These are phyloP conservation scores for Schizothecium vesticola DNA, from an alignment of 495 filamentous ascomycete genomes.

Conservation along the genomic window DNA sequence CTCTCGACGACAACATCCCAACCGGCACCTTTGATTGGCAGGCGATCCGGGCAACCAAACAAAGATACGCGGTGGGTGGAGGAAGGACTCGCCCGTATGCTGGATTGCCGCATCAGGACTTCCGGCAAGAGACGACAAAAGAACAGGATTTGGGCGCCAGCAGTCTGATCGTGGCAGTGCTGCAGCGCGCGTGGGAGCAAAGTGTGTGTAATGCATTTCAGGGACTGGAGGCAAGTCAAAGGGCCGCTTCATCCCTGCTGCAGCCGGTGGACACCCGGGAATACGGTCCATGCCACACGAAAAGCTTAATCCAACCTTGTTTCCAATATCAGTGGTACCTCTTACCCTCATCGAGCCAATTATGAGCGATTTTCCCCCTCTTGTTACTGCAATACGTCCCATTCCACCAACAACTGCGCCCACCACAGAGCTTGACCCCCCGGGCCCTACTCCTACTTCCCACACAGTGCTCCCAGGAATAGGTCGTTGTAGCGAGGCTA, in stretches of 20 bases:
- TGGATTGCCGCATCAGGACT: neutral
- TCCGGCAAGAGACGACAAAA: neutral
- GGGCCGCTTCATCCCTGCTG: neutral
- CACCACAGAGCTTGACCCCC: neutral
- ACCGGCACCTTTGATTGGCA: neutral
- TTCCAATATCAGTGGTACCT: slow-evolving; percentile 4
- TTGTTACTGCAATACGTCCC: slow-evolving; percentile 19
- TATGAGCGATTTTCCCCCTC: slow-evolving; percentile 21
- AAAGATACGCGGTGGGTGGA: neutral
- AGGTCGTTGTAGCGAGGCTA: neutral
- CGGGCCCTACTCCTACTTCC: neutral
- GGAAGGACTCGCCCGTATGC: neutral
- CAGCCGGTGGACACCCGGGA: neutral
- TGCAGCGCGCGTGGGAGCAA: neutral
- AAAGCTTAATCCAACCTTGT: slow-evolving; percentile 13
- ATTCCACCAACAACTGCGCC: too few species aligned
- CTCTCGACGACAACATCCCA: neutral
- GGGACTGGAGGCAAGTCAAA: neutral
- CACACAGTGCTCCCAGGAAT: neutral
- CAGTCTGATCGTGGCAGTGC: neutral
- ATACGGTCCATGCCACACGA: neutral
- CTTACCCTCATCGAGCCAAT: neutral
- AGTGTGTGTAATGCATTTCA: neutral
- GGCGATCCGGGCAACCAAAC: neutral
- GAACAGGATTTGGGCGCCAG: neutral